Evolutionary conservation across 306 rosid species (phyloP), one percentile per base, ranked within the genome.

Genomic region (Vigna trinervia): DNA sequence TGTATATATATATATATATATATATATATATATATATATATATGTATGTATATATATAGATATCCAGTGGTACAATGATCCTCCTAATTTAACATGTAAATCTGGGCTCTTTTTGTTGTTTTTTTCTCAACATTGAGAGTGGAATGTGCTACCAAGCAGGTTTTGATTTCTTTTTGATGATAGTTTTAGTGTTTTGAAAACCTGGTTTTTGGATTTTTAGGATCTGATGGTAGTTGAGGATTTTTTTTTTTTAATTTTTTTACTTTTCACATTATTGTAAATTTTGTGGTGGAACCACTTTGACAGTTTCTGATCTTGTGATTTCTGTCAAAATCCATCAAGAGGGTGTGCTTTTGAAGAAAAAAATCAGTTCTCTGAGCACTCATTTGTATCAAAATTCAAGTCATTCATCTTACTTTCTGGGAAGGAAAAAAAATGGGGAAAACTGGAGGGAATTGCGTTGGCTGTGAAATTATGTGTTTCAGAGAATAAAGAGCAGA

Each of bases 271-370:
- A 45, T 58, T 43, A 5, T 64, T 48, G 8, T 36, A 47, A 56
- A 53, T 77, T 66, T 71, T 73, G 88, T 86, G 74, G 88, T 85
- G 81, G 78, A 91, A 82, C 90, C 56, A 67, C 86, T 78, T 84
- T 48, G 53, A 73, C 23, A 79, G 53, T 67, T 81, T 69, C 53
- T 69, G 36, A 74, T 74, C 14, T 50, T 63, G 8, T 46, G 65
- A 73, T 66, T 61, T 74, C 4, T 79, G 63, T 74, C 76, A 82
- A 46, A 51, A 75, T 78, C 59, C 38, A 69, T 63, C 4, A 63
- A 62, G 51, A 43, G 79, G 52, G 77, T 7, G 17, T 51, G 74
- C 45, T 20, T 80, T 73, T 86, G 72, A 77, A 38, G 74, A 73
- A 43, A 77, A 30, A 14, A 1, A 54, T 85, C 28, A 30, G 79